Evolutionary conservation across 176 grass and related monocot species (phyloP).

Genomic region (Calamus simplicifolius): DNA sequence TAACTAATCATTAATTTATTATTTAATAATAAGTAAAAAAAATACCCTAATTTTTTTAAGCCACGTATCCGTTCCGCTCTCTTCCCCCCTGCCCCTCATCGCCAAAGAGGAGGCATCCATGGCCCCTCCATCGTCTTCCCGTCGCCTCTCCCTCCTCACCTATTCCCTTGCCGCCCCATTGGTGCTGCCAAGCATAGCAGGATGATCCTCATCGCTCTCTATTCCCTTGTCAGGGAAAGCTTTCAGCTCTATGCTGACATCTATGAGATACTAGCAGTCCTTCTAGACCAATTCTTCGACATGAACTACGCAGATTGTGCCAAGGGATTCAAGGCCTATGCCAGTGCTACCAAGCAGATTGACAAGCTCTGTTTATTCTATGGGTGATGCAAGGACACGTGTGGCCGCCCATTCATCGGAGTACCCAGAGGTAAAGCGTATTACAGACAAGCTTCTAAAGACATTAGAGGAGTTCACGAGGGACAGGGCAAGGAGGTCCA

Average conservation of each 20-base stretch:
- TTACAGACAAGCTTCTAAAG: constrained; percentile 49
- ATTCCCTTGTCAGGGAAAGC: constrained; percentile 40
- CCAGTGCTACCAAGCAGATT: constrained; percentile 50
- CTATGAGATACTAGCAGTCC: constrained; percentile 30
- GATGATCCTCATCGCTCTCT: constrained; percentile 40
- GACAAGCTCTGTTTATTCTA: constrained; percentile 48
- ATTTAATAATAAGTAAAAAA: too few relatives aligned
- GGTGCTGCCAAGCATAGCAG: constrained; percentile 41
- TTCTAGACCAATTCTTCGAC: constrained; percentile 77
- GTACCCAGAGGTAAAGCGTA: constrained; percentile 43
- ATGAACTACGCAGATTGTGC: constrained; percentile 63
- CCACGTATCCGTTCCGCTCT: too few relatives aligned
- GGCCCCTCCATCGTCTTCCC: too few relatives aligned
- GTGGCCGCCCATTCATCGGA: constrained; percentile 40
- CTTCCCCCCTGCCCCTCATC: too few relatives aligned
- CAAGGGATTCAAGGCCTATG: constrained; percentile 59
- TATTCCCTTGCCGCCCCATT: constrained; percentile 63
- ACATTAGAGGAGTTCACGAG: constrained; percentile 65
- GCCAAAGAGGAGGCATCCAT: too few relatives aligned
- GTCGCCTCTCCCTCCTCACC: too few relatives aligned
- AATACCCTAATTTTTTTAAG: too few relatives aligned
- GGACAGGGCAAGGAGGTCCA: constrained; percentile 28
- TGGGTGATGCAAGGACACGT: constrained; percentile 52
- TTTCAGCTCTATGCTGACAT: constrained; percentile 42
- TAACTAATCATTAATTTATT: too few relatives aligned